Conservation (phyloP, 257 asterid species). For the Thymus quinquecostatus region DNA sequence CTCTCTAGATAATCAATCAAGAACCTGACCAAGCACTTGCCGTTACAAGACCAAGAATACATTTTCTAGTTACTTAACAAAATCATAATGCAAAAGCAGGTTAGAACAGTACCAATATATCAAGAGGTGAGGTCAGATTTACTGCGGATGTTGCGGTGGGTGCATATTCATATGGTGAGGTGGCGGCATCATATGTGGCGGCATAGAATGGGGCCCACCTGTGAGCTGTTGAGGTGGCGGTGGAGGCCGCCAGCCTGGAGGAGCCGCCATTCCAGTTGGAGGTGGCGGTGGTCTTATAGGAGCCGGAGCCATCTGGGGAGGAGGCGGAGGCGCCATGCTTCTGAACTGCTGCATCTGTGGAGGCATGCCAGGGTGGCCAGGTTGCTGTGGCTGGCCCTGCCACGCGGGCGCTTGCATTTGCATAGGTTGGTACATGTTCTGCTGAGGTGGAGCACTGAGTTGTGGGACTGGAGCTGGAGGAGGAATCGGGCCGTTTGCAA, state of each 20-base stretch:
- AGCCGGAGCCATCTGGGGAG: slow-evolving; percentile 57
- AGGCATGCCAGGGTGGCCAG: slow-evolving; percentile 49
- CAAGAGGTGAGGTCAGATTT: slow-evolving; percentile 4
- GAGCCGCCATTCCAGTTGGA: slow-evolving; percentile 66
- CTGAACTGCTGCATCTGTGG: slow-evolving; percentile 73
- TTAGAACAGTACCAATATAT: neutral
- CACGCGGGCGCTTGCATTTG: slow-evolving; percentile 70
- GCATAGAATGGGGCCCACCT: slow-evolving; percentile 57
- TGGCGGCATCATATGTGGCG: slow-evolving; percentile 64
- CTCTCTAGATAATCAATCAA: neutral
- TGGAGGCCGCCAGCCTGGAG: slow-evolving; percentile 75
- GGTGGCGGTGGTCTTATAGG: slow-evolving; percentile 76
- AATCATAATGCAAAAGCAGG: slow-evolving; percentile 13
- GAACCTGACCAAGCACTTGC: neutral
- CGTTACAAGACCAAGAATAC: slow-evolving; percentile 6
- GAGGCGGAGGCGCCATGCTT: slow-evolving; percentile 69
- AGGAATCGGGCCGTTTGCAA: slow-evolving; percentile 65
- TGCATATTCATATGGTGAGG: slow-evolving; percentile 40
- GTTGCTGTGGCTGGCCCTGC: slow-evolving; percentile 79
- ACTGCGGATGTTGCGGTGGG: slow-evolving; percentile 50
- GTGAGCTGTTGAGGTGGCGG: slow-evolving; percentile 79
- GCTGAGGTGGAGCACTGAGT: slow-evolving; percentile 68
- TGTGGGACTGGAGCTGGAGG: slow-evolving; percentile 58
- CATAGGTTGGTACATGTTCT: slow-evolving; percentile 55
- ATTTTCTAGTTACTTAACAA: slow-evolving; percentile 7